These are phyloP conservation scores for Ilyonectria mors-panacis DNA, from an alignment of 2,329 filamentous ascomycete species.

Conservation along the genomic window DNA sequence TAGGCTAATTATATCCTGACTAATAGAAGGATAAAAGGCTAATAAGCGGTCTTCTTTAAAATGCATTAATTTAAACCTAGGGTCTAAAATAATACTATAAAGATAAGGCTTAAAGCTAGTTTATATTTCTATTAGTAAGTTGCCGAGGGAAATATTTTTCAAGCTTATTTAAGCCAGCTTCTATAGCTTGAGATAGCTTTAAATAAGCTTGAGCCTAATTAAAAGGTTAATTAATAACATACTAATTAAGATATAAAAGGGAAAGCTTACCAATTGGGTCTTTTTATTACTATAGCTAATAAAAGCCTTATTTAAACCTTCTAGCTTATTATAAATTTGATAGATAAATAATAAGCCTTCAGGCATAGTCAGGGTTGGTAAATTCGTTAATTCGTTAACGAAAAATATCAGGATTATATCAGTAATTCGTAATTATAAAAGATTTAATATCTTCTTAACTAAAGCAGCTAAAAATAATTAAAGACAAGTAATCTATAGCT, in stretches of 20 bases:
- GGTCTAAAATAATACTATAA: too few species aligned
- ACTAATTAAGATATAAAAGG: background rate
- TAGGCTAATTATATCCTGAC: background rate
- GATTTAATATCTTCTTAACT: too few species aligned
- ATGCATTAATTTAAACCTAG: too few species aligned
- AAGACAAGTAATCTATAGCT: too few species aligned
- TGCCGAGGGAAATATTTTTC: background rate
- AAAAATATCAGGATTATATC: too few species aligned
- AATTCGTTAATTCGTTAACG: too few species aligned
- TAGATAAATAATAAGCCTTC: too few species aligned
- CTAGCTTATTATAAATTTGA: background rate
- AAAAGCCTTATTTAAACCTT: background rate
- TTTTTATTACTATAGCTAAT: background rate
- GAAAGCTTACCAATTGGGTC: background rate
- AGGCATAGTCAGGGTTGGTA: too few species aligned
- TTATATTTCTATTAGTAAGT: background rate
- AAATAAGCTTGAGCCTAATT: background rate
- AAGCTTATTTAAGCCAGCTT: constrained; percentile 1
- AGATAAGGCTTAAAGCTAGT: background rate
- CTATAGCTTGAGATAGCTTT: background rate
- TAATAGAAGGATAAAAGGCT: constrained; percentile 1
- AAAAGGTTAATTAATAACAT: background rate
- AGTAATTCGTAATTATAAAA: too few species aligned
- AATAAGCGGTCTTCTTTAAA: too few species aligned
- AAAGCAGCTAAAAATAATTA: too few species aligned